Evolutionary conservation across 306 rosid species (phyloP).

Genomic region (Citrullus amarus): DNA sequence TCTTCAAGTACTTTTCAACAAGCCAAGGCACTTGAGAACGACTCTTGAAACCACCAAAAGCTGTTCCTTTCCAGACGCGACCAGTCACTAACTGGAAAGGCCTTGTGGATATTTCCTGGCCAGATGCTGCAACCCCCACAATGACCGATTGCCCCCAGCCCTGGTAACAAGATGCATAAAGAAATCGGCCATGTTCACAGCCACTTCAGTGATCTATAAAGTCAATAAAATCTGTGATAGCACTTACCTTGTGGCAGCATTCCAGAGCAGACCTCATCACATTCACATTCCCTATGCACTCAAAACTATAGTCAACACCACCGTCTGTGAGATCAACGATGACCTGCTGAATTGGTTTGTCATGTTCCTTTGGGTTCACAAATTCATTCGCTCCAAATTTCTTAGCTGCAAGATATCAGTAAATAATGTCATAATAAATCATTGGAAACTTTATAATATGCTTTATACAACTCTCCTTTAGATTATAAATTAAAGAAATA

Average conservation of each 20-base stretch:
- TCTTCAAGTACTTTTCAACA: conserved; percentile 87
- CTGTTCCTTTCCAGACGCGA: conserved; percentile 98
- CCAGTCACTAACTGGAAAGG: conserved; percentile 97
- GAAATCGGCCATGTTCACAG: background rate
- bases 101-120: conserved; percentile 82
- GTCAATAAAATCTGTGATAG: background rate
- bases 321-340: conserved; percentile 78
- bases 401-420: conserved; percentile 49
- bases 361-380: conserved; percentile 84
- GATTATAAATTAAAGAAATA: conserved; percentile 3
- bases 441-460: background rate
- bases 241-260: conserved; percentile 84
- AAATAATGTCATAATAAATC: background rate
- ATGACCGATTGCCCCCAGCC: conserved; percentile 96
- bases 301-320: conserved; percentile 92
- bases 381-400: conserved; percentile 83
- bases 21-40: conserved; percentile 96
- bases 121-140: conserved; percentile 93
- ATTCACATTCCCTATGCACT: conserved; percentile 92
- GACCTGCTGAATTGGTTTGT: conserved; percentile 85
- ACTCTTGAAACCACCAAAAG: conserved; percentile 96
- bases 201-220: background rate
- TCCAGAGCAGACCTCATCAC: conserved; percentile 94
- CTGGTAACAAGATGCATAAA: conserved; percentile 26
- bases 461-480: background rate